Percentiles rank a stretch among this genome's conserved stretches.
Evolutionary conservation across 129 eudicot species (phyloP).

Genomic region (Pseudognaphalium luteoalbum): DNA sequence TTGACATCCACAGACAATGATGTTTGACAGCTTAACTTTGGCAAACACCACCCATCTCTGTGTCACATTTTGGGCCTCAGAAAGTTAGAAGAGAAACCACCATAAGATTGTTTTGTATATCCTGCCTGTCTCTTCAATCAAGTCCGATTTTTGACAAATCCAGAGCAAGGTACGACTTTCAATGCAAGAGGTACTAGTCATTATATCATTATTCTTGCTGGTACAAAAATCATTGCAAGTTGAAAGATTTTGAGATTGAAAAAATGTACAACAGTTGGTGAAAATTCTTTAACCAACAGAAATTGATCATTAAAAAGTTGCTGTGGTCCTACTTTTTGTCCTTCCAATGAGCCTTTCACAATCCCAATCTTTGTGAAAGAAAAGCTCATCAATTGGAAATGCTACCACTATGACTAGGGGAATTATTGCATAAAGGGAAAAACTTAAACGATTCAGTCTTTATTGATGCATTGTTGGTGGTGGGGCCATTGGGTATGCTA

Average conservation of each 20-base stretch:
- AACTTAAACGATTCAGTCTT: constrained; percentile 11
- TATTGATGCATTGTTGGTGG: constrained; percentile 78
- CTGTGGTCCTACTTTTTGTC: constrained; percentile 40
- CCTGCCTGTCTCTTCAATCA: constrained; percentile 28
- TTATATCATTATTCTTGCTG: constrained; percentile 27
- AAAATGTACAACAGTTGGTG: constrained; percentile 47
- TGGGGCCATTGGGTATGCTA: constrained; percentile 87
- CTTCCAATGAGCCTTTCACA: constrained; percentile 41
- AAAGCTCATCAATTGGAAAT: constrained; percentile 38
- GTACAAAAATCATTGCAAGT: constrained; percentile 23
- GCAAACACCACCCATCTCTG: constrained; percentile 34
- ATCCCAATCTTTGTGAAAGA: constrained; percentile 41
- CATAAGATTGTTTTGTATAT: constrained; percentile 31
- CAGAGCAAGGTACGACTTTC: constrained; percentile 23
- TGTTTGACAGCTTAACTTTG: constrained; percentile 46
- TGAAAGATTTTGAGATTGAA: constrained; percentile 30
- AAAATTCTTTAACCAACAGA: constrained; percentile 45
- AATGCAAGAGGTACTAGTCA: constrained; percentile 28
- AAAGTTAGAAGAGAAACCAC: constrained; percentile 45
- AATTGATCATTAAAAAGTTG: constrained; percentile 41
- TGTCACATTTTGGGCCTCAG: constrained; percentile 36
- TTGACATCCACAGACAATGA: constrained; percentile 47
- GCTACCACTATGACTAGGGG: constrained; percentile 39
- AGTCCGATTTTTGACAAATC: constrained; percentile 15
- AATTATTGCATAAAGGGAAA: constrained; percentile 38